Conservation (phyloP, 2,329 filamentous ascomycete species). For the Aspergillus brasiliensis region DNA sequence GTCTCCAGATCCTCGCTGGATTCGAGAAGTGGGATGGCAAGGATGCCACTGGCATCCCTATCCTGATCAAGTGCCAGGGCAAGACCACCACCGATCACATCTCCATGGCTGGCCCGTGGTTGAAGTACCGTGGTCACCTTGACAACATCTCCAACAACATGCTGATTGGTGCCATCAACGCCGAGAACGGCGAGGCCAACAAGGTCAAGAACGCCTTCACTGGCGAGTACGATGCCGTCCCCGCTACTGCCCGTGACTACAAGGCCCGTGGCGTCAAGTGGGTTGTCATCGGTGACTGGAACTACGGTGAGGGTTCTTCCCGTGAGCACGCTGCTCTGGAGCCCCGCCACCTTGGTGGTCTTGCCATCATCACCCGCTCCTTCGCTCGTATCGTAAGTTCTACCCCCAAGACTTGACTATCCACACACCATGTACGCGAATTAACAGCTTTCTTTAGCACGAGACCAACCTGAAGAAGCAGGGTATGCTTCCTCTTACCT, state of each 20-base stretch:
- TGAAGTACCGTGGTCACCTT: constrained; percentile 98
- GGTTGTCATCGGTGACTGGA: constrained; percentile 99
- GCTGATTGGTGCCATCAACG: constrained; percentile 96
- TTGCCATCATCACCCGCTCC: constrained; percentile 92
- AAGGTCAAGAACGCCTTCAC: constrained; percentile 91
- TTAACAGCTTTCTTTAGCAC: constrained; percentile 57
- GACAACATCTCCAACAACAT: constrained; percentile 99
- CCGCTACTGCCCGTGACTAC: constrained; percentile 94
- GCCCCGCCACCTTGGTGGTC: constrained; percentile 92
- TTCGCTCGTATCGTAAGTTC: constrained; percentile 84
- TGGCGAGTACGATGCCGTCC: constrained; percentile 83
- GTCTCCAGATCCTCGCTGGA: constrained; percentile 86
- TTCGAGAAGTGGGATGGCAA: constrained; percentile 92
- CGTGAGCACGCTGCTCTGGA: constrained; percentile 98
- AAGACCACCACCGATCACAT: constrained; percentile 98
- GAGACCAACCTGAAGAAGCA: constrained; percentile 99
- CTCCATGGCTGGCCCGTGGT: constrained; percentile 94
- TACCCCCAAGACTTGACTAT: background rate
- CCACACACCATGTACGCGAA: background rate
- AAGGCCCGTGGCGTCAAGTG: constrained; percentile 95
- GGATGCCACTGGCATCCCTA: constrained; percentile 79
- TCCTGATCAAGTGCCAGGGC: constrained; percentile 93
- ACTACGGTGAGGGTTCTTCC: constrained; percentile 97
- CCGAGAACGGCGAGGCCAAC: constrained; percentile 95
- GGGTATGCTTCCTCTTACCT: constrained; percentile 98